Base-by-base conservation (phyloP, 2,329 filamentous ascomycete genomes). In the Pezizomycotina sp. region DNA sequence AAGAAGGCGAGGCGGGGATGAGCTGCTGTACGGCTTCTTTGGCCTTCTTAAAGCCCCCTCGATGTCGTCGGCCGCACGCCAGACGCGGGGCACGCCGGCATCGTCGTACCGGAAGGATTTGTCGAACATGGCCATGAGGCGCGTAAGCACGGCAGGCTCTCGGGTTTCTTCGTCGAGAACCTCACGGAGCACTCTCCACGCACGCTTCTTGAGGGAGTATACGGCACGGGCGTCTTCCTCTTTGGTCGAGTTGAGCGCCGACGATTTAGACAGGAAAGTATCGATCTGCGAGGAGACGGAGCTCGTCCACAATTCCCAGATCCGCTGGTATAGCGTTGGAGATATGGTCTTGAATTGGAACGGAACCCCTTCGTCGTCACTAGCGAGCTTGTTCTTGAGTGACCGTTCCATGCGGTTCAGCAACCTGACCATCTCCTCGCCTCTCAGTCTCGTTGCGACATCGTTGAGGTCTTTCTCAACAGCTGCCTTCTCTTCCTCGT, bases 101-200 rank as follows among this genome's bases (percentile, higher is more conserved):
- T 93, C 84, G 52, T 98, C 89, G 52, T 98, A 98, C 47, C 89
- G 77, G 69, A 98, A 98, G 60, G 92, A 93, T 62, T 98, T 89
- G 60, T 98, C 89, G 49, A 98, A 98, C 18, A 38, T 38, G 5
- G 36, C 41, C 32, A 43, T 32, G 16, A 43, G 23, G n/a, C 41
- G 41, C 6, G 41, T 43, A 22, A 43, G 38, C 24, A 43, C 29
- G n/a, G 36, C 28, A 18, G 38, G 41, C 29, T 43, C 41, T 13
- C 32, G 37, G 1, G 41, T 43, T 15, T 98, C 89, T 54, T 98
- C 89, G 22, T 95, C 86, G 45, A 98, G 78, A 63, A 81, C 89
- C 42, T 82, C 76, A 28, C 81, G 71, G 43, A 98, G 65, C 9
- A 86, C 84, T 25, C 76, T 76, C 89, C 89, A 98, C 44, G 81